Conservation (phyloP, 208 protist genomes). For the Crithidia bombi region DNA sequence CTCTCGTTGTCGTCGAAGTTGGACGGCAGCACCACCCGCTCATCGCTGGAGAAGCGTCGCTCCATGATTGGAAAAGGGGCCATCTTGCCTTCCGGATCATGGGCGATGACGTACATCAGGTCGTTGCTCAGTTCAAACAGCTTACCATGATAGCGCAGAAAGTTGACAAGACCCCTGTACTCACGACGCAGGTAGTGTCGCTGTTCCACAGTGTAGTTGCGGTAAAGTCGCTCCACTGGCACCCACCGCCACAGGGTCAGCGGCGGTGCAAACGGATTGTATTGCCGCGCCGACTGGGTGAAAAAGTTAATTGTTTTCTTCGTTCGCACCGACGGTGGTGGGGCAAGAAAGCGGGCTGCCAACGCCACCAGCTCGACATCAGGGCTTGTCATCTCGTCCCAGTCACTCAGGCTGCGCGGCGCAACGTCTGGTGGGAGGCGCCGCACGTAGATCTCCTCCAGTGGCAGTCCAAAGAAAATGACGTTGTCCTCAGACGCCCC, state of each 20-base stretch:
- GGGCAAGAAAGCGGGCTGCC: conserved; percentile 62
- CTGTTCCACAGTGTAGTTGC: conserved; percentile 50
- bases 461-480: conserved; percentile 37
- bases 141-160: conserved; percentile 85
- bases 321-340: conserved; percentile 49
- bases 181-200: conserved; percentile 43
- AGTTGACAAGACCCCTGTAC: conserved; percentile 80
- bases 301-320: conserved; percentile 12
- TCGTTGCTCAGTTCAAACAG: conserved; percentile 81
- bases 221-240: conserved; percentile 69
- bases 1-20: conserved; percentile 64
- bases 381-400: conserved; percentile 58
- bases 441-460: conserved; percentile 76
- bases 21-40: conserved; percentile 71
- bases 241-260: conserved; percentile 77
- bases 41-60: conserved; percentile 56
- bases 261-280: not conserved
- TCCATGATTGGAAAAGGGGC: conserved; percentile 75
- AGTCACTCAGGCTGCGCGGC: conserved; percentile 81
- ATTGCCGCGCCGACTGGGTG: not conserved
- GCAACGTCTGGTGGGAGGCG: conserved; percentile 75
- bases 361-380: conserved; percentile 53
- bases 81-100: conserved; percentile 67
- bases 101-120: conserved; percentile 77
- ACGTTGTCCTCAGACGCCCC: conserved; percentile 30